Evolutionary conservation across 2,329 filamentous ascomycete species (phyloP).

Genomic region (Ilyonectria robusta): DNA sequence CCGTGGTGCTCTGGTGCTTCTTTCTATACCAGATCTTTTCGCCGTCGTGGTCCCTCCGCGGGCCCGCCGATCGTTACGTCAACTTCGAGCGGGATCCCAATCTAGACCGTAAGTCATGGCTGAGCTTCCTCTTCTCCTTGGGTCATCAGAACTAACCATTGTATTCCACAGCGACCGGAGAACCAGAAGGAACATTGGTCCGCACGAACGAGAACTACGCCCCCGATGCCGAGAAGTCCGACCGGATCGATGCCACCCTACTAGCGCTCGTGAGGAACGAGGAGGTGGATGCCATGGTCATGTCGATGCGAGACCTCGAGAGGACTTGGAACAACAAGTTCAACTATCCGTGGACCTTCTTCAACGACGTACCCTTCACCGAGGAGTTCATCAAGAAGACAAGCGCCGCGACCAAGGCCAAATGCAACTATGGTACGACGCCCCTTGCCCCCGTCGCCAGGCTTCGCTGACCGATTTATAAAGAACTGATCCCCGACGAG

Average conservation of each 20-base stretch:
- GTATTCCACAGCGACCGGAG: conserved; percentile 77
- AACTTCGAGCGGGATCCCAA: conserved; percentile 86
- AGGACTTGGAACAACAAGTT: conserved; percentile 98
- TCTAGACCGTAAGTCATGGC: conserved; percentile 78
- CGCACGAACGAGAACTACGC: conserved; percentile 84
- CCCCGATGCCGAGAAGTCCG: conserved; percentile 79
- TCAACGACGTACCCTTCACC: conserved; percentile 95
- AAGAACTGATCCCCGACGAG: conserved; percentile 91
- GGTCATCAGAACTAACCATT: conserved; percentile 35
- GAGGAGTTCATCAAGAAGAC: conserved; percentile 93
- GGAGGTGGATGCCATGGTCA: conserved; percentile 86
- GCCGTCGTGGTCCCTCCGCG: conserved; percentile 63
- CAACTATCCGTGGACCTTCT: conserved; percentile 99
- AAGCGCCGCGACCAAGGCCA: conserved; percentile 85
- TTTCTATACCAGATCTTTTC: conserved; percentile 83
- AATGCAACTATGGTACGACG: conserved; percentile 82
- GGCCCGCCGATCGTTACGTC: conserved; percentile 58
- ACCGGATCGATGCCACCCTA: conserved; percentile 93
- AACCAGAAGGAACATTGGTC: conserved; percentile 83
- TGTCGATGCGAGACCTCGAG: conserved; percentile 92
- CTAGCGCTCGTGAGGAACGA: conserved; percentile 93
- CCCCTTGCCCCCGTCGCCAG: neutral
- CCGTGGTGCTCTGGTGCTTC: conserved; percentile 81
- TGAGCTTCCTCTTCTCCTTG: neutral
- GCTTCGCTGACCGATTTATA: conserved; percentile 24